Evolutionary conservation across 2,329 filamentous ascomycete genomes (phyloP), one percentile per base, ranked within the genome.

Genomic region (Venturiaceae sp.): DNA sequence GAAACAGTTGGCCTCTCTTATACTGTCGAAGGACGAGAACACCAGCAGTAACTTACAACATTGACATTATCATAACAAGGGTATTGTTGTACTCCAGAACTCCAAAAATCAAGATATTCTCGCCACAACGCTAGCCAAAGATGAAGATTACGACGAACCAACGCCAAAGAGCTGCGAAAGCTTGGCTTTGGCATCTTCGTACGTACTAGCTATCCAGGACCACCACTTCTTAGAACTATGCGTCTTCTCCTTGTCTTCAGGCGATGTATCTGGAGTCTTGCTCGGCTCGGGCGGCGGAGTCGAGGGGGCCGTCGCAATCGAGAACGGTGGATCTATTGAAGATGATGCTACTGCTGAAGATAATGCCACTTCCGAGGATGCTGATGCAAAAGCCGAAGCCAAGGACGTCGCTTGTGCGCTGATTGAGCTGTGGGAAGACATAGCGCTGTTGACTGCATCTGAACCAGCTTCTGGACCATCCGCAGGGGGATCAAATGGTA

Each of bases 401-500:
- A 30, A 19, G 6, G 44, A 47, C 30, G 23, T 47, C n/a, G 23
- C 21, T 3, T 28, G 19, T 16, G 19, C 13, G 44, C 44, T 47
- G 7, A 30, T 14, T 16, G 44, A 47, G 13, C 44, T 47, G 3
- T 47, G 21, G 11, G 44, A 47, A 8, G 44, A 47, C 13, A 30
- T 47, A 26, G 30, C 30, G 19, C 44, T 47, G 11, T 47, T 28
- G 30, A 16, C 19, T 47, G 13, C 44, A 9, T 47, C 44, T 30
- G 44, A 30, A 14, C 41, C 41, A 14, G 21, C 41, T 14, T 46
- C 41, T n/a, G 50, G 50, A 9, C 30, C 30, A 16, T 53, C 52
- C 21, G 19, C 13, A 3, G 58, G 58, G n/a, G 83, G 82, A 62
- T 87, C 83, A 1, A 70, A 69, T 0, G 80, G 82, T n/a, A 75